These are phyloP conservation scores for Arachis monticola DNA, from an alignment of 331 rosid genomes.

Conservation along the genomic window DNA sequence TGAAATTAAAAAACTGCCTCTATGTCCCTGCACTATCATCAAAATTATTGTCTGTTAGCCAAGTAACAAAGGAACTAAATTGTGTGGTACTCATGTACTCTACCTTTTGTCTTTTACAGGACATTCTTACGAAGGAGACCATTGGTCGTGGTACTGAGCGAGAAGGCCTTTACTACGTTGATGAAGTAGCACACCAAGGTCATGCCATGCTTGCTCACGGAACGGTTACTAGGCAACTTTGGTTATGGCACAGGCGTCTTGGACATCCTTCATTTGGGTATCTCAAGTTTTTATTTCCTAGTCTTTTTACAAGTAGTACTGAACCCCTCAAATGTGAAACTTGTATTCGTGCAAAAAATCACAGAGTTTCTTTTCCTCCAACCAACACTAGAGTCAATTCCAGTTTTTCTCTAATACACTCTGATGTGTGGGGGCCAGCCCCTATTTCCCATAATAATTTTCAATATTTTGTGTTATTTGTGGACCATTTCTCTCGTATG, in stretches of 20 bases:
- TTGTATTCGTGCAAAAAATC: neutral
- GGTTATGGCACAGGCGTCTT: neutral
- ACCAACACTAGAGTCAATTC: too few species aligned
- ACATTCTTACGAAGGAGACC: neutral
- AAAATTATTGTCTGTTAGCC: neutral
- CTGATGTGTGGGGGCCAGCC: neutral
- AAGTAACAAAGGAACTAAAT: constrained; percentile 8
- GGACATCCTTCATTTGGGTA: constrained; percentile 4
- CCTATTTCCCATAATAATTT: neutral
- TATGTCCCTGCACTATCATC: neutral
- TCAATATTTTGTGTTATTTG: neutral
- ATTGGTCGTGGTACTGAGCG: neutral
- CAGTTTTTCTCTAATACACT: neutral
- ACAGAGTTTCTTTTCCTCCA: neutral
- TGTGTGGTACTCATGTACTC: constrained; percentile 6
- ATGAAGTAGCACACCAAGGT: neutral
- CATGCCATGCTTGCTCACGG: too few species aligned
- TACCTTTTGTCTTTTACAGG: neutral
- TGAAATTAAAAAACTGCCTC: neutral
- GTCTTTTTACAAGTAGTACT: neutral
- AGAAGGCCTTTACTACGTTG: neutral
- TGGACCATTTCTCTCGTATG: neutral
- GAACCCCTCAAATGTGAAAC: neutral
- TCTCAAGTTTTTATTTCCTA: neutral
- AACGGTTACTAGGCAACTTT: neutral